Percentiles rank a stretch among this genome's conserved stretches.
These are phyloP conservation scores for Bromus sterilis DNA, from an alignment of 176 grass and related monocot genomes.

Conservation along the genomic window DNA sequence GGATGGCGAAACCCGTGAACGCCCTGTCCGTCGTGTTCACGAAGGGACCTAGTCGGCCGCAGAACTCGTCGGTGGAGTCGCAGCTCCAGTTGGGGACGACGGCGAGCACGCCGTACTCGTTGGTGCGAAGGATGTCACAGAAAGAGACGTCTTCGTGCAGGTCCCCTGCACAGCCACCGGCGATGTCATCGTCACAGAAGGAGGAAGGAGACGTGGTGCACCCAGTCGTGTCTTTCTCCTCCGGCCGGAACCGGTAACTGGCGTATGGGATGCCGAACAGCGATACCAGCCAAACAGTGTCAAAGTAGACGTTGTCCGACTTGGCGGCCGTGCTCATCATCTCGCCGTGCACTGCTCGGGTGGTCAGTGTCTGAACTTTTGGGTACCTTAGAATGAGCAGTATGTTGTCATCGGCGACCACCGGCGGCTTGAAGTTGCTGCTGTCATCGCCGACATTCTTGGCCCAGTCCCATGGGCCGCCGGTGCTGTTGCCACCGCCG, in stretches of 20 bases:
- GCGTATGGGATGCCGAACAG: conserved; percentile 24
- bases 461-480: conserved; percentile 27
- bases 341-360: background rate
- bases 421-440: background rate
- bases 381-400: background rate
- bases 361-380: background rate
- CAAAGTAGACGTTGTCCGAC: conserved; percentile 28
- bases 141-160: conserved; percentile 29
- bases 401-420: background rate
- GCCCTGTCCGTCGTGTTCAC: background rate
- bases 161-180: background rate
- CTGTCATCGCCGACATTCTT: background rate
- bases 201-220: conserved; percentile 21
- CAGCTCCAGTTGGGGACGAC: conserved; percentile 44
- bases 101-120: background rate
- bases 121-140: conserved; percentile 26
- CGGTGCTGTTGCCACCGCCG: background rate
- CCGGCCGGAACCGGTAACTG: conserved; percentile 36
- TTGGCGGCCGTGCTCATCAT: background rate
- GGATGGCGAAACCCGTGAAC: conserved; percentile 15
- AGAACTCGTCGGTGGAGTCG: conserved; percentile 36
- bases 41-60: conserved; percentile 42
- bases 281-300: conserved; percentile 29
- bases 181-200: background rate
- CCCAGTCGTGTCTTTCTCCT: background rate